Evolutionary conservation across 2,329 filamentous ascomycete species (phyloP).

Genomic region (Aspergillus sp.): DNA sequence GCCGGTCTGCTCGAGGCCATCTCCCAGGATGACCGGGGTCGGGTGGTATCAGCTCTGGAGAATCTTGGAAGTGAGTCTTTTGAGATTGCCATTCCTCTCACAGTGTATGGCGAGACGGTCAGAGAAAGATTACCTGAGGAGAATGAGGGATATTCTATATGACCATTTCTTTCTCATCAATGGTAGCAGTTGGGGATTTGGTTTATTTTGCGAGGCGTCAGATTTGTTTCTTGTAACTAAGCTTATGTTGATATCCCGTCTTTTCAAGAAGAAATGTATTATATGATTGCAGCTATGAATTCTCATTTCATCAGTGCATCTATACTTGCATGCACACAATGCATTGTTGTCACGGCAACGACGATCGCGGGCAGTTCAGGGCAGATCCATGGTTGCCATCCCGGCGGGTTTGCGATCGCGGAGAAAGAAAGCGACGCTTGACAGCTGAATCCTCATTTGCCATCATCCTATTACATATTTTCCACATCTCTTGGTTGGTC

Average conservation of each 20-base stretch:
- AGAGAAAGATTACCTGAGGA: slow-evolving; percentile 37
- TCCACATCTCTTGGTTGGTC: too few relatives aligned
- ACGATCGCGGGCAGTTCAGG: too few relatives aligned
- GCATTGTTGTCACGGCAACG: too few relatives aligned
- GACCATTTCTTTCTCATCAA: slow-evolving; percentile 4
- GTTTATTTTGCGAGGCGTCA: slow-evolving; percentile 4
- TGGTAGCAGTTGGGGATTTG: slow-evolving; percentile 1
- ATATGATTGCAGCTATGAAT: too few relatives aligned
- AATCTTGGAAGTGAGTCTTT: slow-evolving; percentile 79
- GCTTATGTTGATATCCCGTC: not conserved
- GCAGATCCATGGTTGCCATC: too few relatives aligned
- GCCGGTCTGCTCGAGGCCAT: slow-evolving; percentile 67
- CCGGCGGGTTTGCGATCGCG: too few relatives aligned
- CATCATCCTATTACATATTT: too few relatives aligned
- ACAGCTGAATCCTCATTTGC: too few relatives aligned
- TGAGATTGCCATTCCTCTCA: slow-evolving; percentile 76
- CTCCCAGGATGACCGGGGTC: slow-evolving; percentile 69
- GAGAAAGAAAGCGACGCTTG: too few relatives aligned
- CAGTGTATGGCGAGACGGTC: slow-evolving; percentile 61
- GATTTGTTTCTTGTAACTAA: slow-evolving; percentile 2
- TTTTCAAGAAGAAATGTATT: not conserved
- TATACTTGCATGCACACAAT: too few relatives aligned
- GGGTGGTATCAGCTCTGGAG: slow-evolving; percentile 70
- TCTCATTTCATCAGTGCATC: too few relatives aligned
- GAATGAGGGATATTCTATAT: slow-evolving; percentile 36